These are phyloP conservation scores for Solanum neorickii DNA, from an alignment of 257 asterid species.

Conservation along the genomic window DNA sequence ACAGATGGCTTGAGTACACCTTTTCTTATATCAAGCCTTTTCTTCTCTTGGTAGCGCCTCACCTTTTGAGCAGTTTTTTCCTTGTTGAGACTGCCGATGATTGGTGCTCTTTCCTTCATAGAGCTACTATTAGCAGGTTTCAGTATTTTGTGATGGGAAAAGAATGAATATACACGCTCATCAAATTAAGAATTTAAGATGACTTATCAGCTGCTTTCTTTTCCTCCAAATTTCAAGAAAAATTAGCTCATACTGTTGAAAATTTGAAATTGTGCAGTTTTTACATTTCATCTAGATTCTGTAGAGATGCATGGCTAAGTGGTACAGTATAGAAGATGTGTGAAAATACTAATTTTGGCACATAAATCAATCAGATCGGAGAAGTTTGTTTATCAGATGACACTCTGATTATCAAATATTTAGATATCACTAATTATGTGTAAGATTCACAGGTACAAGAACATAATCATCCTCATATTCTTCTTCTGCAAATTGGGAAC, in stretches of 20 bases:
- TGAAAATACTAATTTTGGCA: not conserved
- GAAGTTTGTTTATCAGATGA: not conserved
- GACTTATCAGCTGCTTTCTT: not conserved
- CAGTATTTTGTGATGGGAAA: not conserved
- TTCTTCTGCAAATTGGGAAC: conserved; percentile 94
- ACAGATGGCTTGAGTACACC: not conserved
- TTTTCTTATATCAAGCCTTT: not conserved
- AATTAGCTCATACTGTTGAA: not conserved
- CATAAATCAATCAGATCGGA: not conserved
- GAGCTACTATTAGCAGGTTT: not conserved
- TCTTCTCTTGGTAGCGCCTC: not conserved
- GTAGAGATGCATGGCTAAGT: not conserved
- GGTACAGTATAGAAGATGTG: not conserved
- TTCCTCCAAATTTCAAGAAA: not conserved
- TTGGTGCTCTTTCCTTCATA: not conserved
- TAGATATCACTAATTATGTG: not conserved
- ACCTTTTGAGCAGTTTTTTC: not conserved
- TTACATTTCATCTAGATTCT: not conserved
- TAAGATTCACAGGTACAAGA: conserved; percentile 71
- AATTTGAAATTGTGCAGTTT: not conserved
- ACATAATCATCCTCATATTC: conserved; percentile 97
- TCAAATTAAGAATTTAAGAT: not conserved
- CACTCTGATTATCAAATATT: not conserved
- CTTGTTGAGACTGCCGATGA: not conserved
- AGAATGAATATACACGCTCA: not conserved